Evolutionary conservation across 495 filamentous ascomycete genomes (phyloP), one percentile per base, ranked within the genome.

Genomic region (Mycothermus thermophilus): DNA sequence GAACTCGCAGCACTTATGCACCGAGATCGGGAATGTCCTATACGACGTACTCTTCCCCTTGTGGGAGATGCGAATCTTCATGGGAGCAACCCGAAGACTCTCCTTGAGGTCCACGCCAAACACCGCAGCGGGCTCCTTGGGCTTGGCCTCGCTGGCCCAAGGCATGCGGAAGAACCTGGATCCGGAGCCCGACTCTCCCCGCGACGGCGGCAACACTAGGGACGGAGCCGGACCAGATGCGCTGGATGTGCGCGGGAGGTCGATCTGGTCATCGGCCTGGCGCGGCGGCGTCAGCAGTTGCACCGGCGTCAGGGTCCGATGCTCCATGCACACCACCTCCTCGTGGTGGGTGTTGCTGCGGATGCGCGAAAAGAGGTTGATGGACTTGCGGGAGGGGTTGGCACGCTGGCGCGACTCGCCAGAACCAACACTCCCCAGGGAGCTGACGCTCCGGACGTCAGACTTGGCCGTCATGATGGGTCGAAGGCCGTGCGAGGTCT

Each of bases 1-100:
- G 18, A 47, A 55, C 18, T 55, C 50, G 38, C 44, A 51, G 33
- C 47, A 53, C 21, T 53, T 55, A 36, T 55, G 43, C 3, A 55
- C 37, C n/a, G 34, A 25, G 10, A 51, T 10, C 1, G 52, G 52
- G 12, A 46, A 48, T 0, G 40, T 39, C 5, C 52, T 31, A 6
- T 51, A 38, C 16, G 52, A 55, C 2, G 44, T 48, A 15, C 37
- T 32, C 5, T 31, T 33, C 1, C 52, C 52, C 22, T 42, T 46
- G 42, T 55, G 52, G 0, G 50, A 55, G 11, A 55, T 48, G 20
- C 52, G 14, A 30, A 48, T 51, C 20, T 40, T 43, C 22, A 46
- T 48, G 0, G 50, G 52, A 4, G 52, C 52, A 0, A 44, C 19
- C 4, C 32, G 18, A 15, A 55, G 37, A 30, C 50, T 53, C 6